Evolutionary conservation across 106 monocot species (phyloP).

Genomic region (Platanthera zijinensis): DNA sequence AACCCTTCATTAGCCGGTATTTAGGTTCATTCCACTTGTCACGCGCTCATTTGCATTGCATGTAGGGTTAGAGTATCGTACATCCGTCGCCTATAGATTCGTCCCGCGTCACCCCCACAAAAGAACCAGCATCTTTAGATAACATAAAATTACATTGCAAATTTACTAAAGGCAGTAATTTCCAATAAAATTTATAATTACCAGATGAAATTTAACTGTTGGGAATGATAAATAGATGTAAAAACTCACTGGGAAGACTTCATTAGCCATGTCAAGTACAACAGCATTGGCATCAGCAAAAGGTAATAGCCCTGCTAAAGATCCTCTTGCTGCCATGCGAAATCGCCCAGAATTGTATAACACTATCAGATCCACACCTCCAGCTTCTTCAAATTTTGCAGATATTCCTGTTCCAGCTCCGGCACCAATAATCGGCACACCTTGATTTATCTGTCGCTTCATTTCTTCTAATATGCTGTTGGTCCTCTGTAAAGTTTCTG

Average conservation of each 20-base stretch:
- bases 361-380: conserved; percentile 90
- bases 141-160: no score
- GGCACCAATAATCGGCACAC: conserved; percentile 76
- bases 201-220: no score
- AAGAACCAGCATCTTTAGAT: no score
- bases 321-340: conserved; percentile 95
- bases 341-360: conserved; percentile 92
- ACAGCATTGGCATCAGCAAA: conserved; percentile 98
- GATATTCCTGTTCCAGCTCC: conserved; percentile 98
- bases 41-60: no score
- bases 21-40: no score
- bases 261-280: conserved; percentile 97
- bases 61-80: no score
- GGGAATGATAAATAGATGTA: no score
- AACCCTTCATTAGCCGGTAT: no score
- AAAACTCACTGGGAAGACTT: conserved; percentile 78
- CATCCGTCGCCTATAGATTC: no score
- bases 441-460: conserved; percentile 61
- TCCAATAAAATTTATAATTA: no score
- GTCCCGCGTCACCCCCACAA: no score
- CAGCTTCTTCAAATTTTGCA: conserved; percentile 94
- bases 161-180: no score
- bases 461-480: conserved; percentile 38
- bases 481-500: conserved; percentile 72
- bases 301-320: conserved; percentile 87